Conservation (phyloP, 2,329 filamentous ascomycete species). For the Stagonosporopsis tanaceti region DNA sequence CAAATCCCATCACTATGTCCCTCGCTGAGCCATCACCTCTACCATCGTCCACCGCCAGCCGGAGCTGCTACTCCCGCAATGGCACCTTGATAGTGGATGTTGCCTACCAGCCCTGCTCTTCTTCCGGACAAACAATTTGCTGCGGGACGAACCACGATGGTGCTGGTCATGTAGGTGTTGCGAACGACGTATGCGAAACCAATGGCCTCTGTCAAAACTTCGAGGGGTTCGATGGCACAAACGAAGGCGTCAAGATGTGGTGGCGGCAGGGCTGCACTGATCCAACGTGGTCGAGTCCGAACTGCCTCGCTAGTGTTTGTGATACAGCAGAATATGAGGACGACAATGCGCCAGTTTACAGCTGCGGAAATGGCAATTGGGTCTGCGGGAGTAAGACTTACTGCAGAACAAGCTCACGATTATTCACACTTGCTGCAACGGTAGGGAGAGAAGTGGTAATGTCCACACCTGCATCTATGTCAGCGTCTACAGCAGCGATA, state of each 20-base stretch:
- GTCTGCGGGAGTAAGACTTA: constrained; percentile 16
- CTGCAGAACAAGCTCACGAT: constrained; percentile 1
- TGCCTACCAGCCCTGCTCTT: constrained; percentile 21
- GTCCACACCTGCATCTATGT: neutral
- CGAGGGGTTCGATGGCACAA: constrained; percentile 16
- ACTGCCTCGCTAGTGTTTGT: constrained; percentile 22
- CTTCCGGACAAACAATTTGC: constrained; percentile 9
- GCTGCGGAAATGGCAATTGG: constrained; percentile 12
- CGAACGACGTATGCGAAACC: constrained; percentile 21
- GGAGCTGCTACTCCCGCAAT: constrained; percentile 22
- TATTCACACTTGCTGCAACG: constrained; percentile 14
- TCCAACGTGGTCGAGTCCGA: constrained; percentile 24
- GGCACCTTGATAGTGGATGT: constrained; percentile 11
- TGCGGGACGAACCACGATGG: constrained; percentile 21
- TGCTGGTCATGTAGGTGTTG: constrained; percentile 10
- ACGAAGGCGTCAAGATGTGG: constrained; percentile 16
- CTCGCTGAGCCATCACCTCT: neutral
- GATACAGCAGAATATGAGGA: constrained; percentile 5
- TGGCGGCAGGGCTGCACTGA: constrained; percentile 29
- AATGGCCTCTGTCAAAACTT: constrained; percentile 26
- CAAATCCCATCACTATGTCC: neutral
- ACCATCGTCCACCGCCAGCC: neutral
- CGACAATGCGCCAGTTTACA: constrained; percentile 17
- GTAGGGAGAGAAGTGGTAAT: neutral
- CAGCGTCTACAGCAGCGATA: neutral